Evolutionary conservation across 257 asterid species (phyloP).

Genomic region (Solanum appendiculatum): DNA sequence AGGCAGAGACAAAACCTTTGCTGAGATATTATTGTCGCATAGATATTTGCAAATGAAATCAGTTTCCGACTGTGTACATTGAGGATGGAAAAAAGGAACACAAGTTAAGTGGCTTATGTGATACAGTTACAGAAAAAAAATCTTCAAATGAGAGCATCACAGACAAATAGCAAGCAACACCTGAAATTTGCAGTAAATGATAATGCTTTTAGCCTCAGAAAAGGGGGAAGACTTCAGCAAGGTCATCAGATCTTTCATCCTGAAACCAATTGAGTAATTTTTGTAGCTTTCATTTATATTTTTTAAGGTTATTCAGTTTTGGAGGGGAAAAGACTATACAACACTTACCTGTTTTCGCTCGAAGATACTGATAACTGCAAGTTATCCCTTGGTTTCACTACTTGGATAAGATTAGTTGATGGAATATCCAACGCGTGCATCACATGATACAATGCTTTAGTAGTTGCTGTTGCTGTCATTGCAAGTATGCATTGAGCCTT

Average conservation of each 20-base stretch:
- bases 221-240: conserved; percentile 69
- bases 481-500: conserved; percentile 89
- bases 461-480: conserved; percentile 96
- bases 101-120: conserved; percentile 1
- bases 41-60: conserved; percentile 86
- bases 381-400: conserved; percentile 72
- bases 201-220: conserved; percentile 67
- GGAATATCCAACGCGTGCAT: conserved; percentile 86
- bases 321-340: background rate
- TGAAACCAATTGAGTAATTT: conserved; percentile 12
- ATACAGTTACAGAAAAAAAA: background rate
- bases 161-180: conserved; percentile 21
- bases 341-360: conserved; percentile 53
- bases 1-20: conserved; percentile 58
- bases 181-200: conserved; percentile 94
- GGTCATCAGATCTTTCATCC: conserved; percentile 67
- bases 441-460: conserved; percentile 55
- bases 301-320: background rate
- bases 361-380: conserved; percentile 71
- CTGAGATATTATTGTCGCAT: conserved; percentile 59
- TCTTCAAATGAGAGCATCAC: background rate
- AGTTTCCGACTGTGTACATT: conserved; percentile 61
- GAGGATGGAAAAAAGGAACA: background rate
- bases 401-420: conserved; percentile 51
- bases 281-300: background rate